Base-by-base conservation (phyloP, 768 basidiomycete genomes). In the Leccinum imitatum region DNA sequence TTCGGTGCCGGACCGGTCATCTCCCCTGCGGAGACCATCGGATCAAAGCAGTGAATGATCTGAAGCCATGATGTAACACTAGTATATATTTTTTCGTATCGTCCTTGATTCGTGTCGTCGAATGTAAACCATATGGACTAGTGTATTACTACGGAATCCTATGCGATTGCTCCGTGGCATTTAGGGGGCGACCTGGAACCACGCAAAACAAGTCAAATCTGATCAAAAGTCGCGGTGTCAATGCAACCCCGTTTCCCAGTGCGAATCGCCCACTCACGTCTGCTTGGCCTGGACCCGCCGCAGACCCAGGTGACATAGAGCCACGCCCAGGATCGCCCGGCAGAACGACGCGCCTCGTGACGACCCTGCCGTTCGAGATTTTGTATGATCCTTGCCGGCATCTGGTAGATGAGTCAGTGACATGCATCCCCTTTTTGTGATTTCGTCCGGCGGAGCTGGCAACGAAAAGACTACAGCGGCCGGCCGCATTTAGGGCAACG, bases 1-100 rank as follows among this genome's bases (percentile, higher is more conserved):
- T 73, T 75, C 41, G 72, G 73, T 14, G 57, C 41, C 3, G 65
- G 62, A 44, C 72, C 73, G 0, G 73, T 70, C 4, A 50, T 75
- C n/a, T 4, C 63, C 3, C 59, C 65, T 15, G 73, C 71, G 5
- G 72, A 74, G 55, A 73, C 61, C 2, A 1, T 75, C 1, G 73
- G 73, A 6, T 51, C 6, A 21, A 53, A 60, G 8, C 14, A 46
- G 23, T 60, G 58, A 68, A 33, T 19, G 15, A 44, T 41, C 21
- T n/a, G 46, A 47, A 47, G 46, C 10, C n/a, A 41, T 41, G 41
- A n/a, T 48, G 47, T 48, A 21, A 21, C 19, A n/a, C 15, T 33
- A 54, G 6, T 51, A 21, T 66, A 56, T 50, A 37, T 27, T 53
- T 8, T 37, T 31, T 25, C 47, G 54, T 63, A 50, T 48, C 56